Evolutionary conservation across 2,329 filamentous ascomycete genomes (phyloP).

Genomic region (Esteya vermicola): DNA sequence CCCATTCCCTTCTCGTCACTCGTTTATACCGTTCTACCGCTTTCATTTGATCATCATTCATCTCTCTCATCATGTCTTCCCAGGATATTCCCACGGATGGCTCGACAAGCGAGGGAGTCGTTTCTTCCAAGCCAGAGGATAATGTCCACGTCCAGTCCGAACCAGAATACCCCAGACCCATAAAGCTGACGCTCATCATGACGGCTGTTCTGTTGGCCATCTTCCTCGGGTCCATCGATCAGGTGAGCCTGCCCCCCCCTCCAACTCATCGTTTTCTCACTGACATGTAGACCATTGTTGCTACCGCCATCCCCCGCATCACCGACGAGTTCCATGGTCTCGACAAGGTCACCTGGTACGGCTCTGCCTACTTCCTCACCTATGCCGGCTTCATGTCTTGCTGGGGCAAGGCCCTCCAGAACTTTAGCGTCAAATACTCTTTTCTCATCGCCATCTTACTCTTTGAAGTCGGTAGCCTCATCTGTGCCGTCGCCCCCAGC

Average conservation of each 20-base stretch:
- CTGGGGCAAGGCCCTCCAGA: background rate
- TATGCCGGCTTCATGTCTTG: constrained; percentile 16
- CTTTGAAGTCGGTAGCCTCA: constrained; percentile 8
- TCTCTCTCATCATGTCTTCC: no score
- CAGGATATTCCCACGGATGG: no score
- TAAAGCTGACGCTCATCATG: background rate
- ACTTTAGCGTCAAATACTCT: constrained; percentile 26
- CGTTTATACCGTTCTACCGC: no score
- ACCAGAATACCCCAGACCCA: background rate
- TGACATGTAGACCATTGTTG: constrained; percentile 25
- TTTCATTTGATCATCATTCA: no score
- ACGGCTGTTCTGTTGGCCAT: background rate
- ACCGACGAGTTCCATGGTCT: constrained; percentile 3
- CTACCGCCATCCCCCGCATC: constrained; percentile 16
- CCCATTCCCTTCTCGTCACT: no score
- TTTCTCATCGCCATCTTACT: constrained; percentile 17
- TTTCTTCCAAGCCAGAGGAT: background rate
- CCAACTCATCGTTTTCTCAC: background rate
- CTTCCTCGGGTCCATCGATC: background rate
- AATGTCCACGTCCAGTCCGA: background rate
- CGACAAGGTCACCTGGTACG: constrained; percentile 23
- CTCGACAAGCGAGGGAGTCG: background rate
- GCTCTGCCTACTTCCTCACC: constrained; percentile 29
- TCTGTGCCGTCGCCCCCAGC: constrained; percentile 23
- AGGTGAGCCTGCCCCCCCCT: background rate